Conservation (phyloP, 106 monocot species). For the Dendrobium officinale region DNA sequence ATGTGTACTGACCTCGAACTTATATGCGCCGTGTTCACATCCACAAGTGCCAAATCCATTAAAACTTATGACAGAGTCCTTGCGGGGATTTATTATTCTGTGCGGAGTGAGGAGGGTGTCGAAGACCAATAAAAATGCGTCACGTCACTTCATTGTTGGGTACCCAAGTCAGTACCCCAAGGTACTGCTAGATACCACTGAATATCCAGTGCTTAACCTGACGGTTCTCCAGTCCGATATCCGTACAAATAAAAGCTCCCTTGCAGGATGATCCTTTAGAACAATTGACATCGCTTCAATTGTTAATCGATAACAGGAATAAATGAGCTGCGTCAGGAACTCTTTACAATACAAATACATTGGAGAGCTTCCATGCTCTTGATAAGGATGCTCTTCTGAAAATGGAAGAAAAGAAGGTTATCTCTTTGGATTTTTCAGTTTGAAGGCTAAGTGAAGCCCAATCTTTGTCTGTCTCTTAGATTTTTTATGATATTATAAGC, state of each 20-base stretch:
- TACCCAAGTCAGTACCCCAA: too few species aligned
- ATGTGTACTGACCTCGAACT: neutral
- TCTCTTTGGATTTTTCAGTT: neutral
- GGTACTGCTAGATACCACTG: too few species aligned
- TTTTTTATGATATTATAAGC: slow-evolving; percentile 60
- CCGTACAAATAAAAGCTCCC: too few species aligned
- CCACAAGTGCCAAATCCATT: slow-evolving; percentile 44
- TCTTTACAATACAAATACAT: slow-evolving; percentile 83
- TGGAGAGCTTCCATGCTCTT: slow-evolving; percentile 57
- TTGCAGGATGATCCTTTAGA: slow-evolving; percentile 7
- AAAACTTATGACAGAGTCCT: slow-evolving; percentile 56
- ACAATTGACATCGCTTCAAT: neutral
- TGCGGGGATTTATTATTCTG: neutral
- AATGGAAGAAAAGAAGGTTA: slow-evolving; percentile 65
- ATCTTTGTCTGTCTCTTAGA: slow-evolving; percentile 31
- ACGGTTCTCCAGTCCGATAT: too few species aligned
- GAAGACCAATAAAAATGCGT: too few species aligned
- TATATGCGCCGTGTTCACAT: slow-evolving; percentile 64
- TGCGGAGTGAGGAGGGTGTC: too few species aligned
- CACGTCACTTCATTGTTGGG: too few species aligned
- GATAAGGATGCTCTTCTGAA: slow-evolving; percentile 54
- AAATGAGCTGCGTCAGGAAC: slow-evolving; percentile 74
- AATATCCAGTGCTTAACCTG: too few species aligned
- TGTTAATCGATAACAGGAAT: slow-evolving; percentile 48
- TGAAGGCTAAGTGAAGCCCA: neutral